Base-by-base conservation (phyloP, 1,139 yeast species). In the Nakaseomyces uthaithaninus region DNA sequence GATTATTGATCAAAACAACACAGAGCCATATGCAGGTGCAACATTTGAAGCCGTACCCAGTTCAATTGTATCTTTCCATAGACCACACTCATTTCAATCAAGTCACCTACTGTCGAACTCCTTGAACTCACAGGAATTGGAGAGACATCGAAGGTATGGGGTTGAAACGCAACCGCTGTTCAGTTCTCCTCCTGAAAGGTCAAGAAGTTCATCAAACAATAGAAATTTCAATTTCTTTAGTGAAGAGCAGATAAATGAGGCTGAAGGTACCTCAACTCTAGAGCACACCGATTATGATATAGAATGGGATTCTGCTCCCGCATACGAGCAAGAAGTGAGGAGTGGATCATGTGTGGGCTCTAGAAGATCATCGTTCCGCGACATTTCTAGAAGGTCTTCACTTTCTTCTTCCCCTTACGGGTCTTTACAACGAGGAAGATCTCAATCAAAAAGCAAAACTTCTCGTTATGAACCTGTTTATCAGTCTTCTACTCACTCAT, bases 31-130 rank as follows among this genome's bases (percentile, higher is more conserved):
- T 62, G 80, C 94, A 4, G 97, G 97, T 30, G 95, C 94, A 1
- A 85, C 86, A 0, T 77, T 89, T 4, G 95, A 84, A 53, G 76
- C 85, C 28, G 79, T 89, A 33, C 97, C 98, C 1, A 82, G 94
- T 18, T 84, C 96, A 1, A 82, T 86, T 49, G 77, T 94, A 1
- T 76, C 94, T 1, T 84, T 89, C 58, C 96, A 86, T 57, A 93
- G 84, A 52, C 64, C 74, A 59, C 64, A 55, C 55, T 52, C 59
- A 41, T 47, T 55, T 54, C 53, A 59, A 60, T 44, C 59, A 47
- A 55, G 64, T 55, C 51, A 39, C 40, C 42, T 54, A 39, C 36
- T 54, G 42, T 43, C 55, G 28, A 37, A 54, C 23, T 36, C 55
- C 39, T n/a, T 51, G 46, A 38, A 51, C 30, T 55, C 63, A 2